phyloP scores from a whole-genome alignment of 108 stramenopile genomes.

The Cyclotella atomus region DNA sequence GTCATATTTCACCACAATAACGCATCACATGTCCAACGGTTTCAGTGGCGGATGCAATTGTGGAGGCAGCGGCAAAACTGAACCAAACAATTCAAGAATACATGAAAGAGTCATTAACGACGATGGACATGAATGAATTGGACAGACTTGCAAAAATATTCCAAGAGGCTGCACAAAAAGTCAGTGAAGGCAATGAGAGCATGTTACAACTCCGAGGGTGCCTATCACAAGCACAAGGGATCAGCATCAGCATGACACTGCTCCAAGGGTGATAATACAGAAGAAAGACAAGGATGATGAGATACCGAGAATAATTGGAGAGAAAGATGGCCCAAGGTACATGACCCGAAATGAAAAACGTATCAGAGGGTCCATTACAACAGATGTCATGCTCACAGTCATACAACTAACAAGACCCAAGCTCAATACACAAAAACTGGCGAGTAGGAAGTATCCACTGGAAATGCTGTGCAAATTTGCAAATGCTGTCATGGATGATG shows the following conservation, averaged over 20 bases:
- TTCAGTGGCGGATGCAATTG: not conserved
- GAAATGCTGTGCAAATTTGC: not conserved
- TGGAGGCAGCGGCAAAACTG: not conserved
- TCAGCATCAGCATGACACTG: not conserved
- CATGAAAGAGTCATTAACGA: not conserved
- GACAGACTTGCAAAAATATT: not conserved
- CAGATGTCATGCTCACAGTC: not conserved
- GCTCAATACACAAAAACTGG: not conserved
- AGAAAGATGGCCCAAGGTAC: not conserved
- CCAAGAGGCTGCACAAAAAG: not conserved
- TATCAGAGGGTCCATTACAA: not conserved
- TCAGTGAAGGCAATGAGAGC: not conserved
- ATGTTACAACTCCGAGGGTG: not conserved
- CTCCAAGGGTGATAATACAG: not conserved
- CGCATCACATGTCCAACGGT: not conserved
- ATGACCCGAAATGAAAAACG: not conserved
- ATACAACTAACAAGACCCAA: not conserved
- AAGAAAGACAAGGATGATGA: not conserved
- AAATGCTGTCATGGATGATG: constrained; percentile 1
- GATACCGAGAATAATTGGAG: not conserved
- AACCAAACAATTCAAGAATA: not conserved
- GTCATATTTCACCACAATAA: not conserved
- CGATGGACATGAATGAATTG: not conserved
- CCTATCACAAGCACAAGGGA: not conserved
- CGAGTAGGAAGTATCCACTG: not conserved